These are phyloP conservation scores for Nitzschia sp. DNA, from an alignment of 108 stramenopile species.

Conservation along the genomic window DNA sequence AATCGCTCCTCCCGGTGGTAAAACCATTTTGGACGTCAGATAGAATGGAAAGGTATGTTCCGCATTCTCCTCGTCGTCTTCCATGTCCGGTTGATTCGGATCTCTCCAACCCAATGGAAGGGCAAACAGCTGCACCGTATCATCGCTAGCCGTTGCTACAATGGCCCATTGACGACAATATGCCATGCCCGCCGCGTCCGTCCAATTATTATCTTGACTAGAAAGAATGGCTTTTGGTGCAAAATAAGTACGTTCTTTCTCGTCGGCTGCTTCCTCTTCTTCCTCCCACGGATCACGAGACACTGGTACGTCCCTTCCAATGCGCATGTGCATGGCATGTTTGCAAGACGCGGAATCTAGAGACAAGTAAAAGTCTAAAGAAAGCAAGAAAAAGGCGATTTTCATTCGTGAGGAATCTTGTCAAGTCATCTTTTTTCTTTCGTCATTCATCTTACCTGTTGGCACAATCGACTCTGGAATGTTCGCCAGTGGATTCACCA, in stretches of 20 bases:
- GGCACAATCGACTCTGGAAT: constrained; percentile 20
- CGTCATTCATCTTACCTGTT: constrained; percentile 9
- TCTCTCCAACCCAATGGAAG: constrained; percentile 49
- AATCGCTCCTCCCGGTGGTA: constrained; percentile 30
- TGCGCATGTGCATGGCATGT: constrained; percentile 56
- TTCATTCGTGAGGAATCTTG: too few species aligned
- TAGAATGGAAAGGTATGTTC: constrained; percentile 31
- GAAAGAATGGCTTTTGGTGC: constrained; percentile 24
- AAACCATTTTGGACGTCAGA: constrained; percentile 32
- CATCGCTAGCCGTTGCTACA: constrained; percentile 36
- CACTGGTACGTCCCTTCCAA: constrained; percentile 31
- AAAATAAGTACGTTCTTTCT: constrained; percentile 18
- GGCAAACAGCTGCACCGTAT: constrained; percentile 51
- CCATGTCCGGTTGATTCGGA: constrained; percentile 8
- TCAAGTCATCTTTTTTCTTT: too few species aligned
- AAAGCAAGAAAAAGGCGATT: too few species aligned
- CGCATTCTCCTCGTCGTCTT: not conserved
- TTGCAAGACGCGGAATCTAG: not conserved
- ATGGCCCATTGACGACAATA: constrained; percentile 62
- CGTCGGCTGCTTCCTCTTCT: constrained; percentile 16
- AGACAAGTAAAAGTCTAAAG: not conserved
- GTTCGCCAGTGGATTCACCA: constrained; percentile 29
- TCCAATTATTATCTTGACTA: constrained; percentile 8
- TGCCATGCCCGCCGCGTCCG: constrained; percentile 1
- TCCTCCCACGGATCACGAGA: constrained; percentile 14